Evolutionary conservation across 208 protist genomes (phyloP).

Genomic region (Acanthamoeba divionensis): DNA sequence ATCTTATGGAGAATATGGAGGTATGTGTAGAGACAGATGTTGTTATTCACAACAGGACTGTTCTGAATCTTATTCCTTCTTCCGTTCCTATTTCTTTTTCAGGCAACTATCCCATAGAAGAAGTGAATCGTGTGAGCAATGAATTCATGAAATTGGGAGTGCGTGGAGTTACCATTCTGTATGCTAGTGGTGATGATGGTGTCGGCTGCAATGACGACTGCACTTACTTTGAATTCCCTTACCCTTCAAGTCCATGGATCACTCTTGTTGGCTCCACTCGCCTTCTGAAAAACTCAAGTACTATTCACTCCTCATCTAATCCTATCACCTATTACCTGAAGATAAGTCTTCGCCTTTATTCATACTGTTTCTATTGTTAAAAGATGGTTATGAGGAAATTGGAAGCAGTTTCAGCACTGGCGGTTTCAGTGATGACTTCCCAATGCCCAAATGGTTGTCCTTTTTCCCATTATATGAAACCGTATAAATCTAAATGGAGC

Average conservation of each 20-base stretch:
- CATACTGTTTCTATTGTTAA: not conserved
- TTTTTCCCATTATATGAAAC: not conserved
- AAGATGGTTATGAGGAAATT: not conserved
- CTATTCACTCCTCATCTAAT: not conserved
- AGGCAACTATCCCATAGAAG: slow-evolving; percentile 50
- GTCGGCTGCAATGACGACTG: slow-evolving; percentile 31
- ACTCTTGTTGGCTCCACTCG: slow-evolving; percentile 28
- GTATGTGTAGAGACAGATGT: no score
- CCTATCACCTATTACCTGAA: not conserved
- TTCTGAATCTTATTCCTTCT: no score
- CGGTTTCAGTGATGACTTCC: slow-evolving; percentile 45
- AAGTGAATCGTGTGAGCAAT: slow-evolving; percentile 4
- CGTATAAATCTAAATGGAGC: not conserved
- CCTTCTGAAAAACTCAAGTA: not conserved
- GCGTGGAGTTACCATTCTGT: slow-evolving; percentile 20
- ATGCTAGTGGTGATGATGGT: slow-evolving; percentile 24
- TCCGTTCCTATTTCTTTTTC: no score
- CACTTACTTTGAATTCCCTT: slow-evolving; percentile 50
- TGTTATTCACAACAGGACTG: no score
- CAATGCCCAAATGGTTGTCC: slow-evolving; percentile 4
- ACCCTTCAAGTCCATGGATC: slow-evolving; percentile 32
- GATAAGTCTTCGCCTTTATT: not conserved
- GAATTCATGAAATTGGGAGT: slow-evolving; percentile 47
- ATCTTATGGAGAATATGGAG: slow-evolving; percentile 60
- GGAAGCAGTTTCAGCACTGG: slow-evolving; percentile 30